Base-by-base conservation (phyloP, 2,329 filamentous ascomycete species). In the Aspergillus udagawae region DNA sequence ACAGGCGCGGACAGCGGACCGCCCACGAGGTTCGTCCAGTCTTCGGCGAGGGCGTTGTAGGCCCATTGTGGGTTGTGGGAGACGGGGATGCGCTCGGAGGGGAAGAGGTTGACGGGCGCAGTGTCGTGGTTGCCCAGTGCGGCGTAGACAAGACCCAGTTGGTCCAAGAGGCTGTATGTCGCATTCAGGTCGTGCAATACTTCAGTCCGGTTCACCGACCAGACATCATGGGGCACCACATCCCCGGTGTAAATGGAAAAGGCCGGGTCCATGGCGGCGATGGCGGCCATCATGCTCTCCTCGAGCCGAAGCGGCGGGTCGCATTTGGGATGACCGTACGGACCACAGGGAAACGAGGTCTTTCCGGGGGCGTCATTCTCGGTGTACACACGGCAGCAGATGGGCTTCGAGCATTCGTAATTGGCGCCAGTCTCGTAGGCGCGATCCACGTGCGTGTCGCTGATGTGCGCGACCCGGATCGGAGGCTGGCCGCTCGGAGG, bases 171-270 rank as follows among this genome's bases (percentile, higher is more conserved):
- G 3, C 64, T 63, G 62, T 83, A 84, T 4, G 80, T 79, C 35
- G 75, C 67, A 27, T 75, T 70, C 55, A 85, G 63, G 49, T 75
- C 69, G 25, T 60, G 45, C 1, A 71, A 65, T 1, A 72, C 73
- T 49, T 73, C 69, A 2, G 64, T 56, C 25, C 73, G 57, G 44
- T 68, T 70, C 3, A 73, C 69, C 10, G 70, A 60, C 75, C 75
- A 78, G 7, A 77, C 65, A 44, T 73, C 74, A 47, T 83, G 81
- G 56, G 84, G 80, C 9, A 85, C 74, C 28, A 86, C 77, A 58
- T 86, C 83, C 5, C 84, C 84, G 0, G 83, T 86, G 69, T 84
- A 86, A 51, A 86, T 75, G n/a, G 78, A 73, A 58, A 86, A 83
- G 1, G 76, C 75, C 0, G 80, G 77, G 56, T 82, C 72, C 1